Conservation (phyloP, 164 flowering plant species). For the Vitis cinerea region DNA sequence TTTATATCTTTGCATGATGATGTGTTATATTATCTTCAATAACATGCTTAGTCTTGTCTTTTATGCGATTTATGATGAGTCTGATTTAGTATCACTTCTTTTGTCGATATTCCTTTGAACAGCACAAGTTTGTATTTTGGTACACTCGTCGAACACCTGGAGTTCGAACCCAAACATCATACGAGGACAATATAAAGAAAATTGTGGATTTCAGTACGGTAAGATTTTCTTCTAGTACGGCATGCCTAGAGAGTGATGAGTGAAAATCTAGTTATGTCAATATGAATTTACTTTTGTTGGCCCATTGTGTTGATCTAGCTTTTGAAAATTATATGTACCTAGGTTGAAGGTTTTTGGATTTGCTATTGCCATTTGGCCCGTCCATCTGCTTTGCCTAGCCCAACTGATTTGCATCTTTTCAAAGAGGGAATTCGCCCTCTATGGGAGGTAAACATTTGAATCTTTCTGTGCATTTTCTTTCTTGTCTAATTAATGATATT, state of each 20-base stretch:
- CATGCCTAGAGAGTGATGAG: too few species aligned
- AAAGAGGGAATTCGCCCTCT: constrained; percentile 96
- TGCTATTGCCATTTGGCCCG: constrained; percentile 96
- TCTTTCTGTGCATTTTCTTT: not conserved
- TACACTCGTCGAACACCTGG: constrained; percentile 96
- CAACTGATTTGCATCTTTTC: constrained; percentile 97
- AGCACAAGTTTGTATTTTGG: constrained; percentile 95
- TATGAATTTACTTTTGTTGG: not conserved
- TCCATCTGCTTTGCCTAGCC: constrained; percentile 81
- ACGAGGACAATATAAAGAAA: constrained; percentile 93
- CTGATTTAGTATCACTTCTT: not conserved
- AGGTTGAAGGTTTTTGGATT: constrained; percentile 97
- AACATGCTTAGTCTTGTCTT: not conserved
- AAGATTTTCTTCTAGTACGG: constrained; percentile 17
- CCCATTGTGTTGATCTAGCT: not conserved
- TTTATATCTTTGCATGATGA: too few species aligned
- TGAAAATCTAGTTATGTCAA: not conserved
- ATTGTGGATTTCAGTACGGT: constrained; percentile 96
- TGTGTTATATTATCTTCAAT: not conserved
- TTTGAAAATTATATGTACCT: constrained; percentile 8
- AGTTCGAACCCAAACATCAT: constrained; percentile 74
- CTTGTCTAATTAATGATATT: not conserved
- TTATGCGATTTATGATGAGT: not conserved
- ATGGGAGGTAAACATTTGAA: constrained; percentile 74
- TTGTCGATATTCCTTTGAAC: constrained; percentile 16